These are phyloP conservation scores for Termitomyces sp. DNA, from an alignment of 768 basidiomycete genomes.

Conservation along the genomic window DNA sequence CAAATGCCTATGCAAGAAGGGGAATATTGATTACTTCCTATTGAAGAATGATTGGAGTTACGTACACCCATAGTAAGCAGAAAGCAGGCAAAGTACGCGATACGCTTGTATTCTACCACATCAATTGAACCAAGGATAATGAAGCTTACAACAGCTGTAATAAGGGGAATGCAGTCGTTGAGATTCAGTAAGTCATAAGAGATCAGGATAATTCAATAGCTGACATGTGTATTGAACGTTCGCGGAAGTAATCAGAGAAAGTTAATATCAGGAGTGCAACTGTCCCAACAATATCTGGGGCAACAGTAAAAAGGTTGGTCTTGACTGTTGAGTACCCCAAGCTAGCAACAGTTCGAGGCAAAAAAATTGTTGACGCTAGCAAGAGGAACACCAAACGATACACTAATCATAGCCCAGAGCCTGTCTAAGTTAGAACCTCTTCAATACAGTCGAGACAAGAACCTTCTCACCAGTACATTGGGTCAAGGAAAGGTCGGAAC, in stretches of 20 bases:
- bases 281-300: slow-evolving; percentile 49
- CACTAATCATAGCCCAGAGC: slow-evolving; percentile 44
- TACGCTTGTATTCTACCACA: slow-evolving; percentile 32
- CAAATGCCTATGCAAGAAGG: slow-evolving; percentile 35
- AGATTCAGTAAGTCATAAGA: background rate
- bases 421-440: slow-evolving; percentile 13
- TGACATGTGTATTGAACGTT: slow-evolving; percentile 46
- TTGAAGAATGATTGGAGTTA: background rate
- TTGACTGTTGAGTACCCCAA: slow-evolving; percentile 45
- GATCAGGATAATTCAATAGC: background rate
- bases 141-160: slow-evolving; percentile 37
- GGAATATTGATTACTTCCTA: background rate
- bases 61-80: slow-evolving; percentile 46
- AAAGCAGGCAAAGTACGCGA: slow-evolving; percentile 56
- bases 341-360: slow-evolving; percentile 46
- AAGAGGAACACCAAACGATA: slow-evolving; percentile 45
- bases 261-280: slow-evolving; percentile 42
- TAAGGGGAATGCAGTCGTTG: slow-evolving; percentile 38
- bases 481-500: slow-evolving; percentile 40
- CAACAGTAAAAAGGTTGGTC: slow-evolving; percentile 52
- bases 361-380: slow-evolving; percentile 52
- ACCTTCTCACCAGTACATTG: slow-evolving; percentile 37
- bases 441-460: background rate
- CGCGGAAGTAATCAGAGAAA: slow-evolving; percentile 49
- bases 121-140: slow-evolving; percentile 45